phyloP scores from a whole-genome alignment of 805 yeast species.

The Kuraishia molischiana region DNA sequence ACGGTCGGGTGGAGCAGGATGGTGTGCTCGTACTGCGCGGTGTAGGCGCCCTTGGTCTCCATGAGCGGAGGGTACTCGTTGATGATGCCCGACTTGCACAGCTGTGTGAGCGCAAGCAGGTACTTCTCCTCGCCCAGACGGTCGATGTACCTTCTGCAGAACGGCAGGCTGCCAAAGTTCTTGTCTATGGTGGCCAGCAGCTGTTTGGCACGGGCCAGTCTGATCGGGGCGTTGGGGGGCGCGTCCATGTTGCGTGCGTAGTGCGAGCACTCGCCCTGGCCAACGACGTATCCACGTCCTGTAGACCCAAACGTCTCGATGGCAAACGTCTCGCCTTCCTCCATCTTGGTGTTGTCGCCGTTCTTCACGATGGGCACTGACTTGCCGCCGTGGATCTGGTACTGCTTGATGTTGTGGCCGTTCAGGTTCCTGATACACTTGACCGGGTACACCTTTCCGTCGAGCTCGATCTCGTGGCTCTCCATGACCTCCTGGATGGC shows the following conservation, averaged over 20 bases:
- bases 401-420: constrained; percentile 88
- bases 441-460: constrained; percentile 78
- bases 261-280: constrained; percentile 91
- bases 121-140: constrained; percentile 89
- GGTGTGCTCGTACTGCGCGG: constrained; percentile 97
- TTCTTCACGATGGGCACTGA: constrained; percentile 93
- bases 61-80: constrained; percentile 91
- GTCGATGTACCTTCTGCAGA: constrained; percentile 93
- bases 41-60: constrained; percentile 76
- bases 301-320: constrained; percentile 98
- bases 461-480: constrained; percentile 82
- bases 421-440: constrained; percentile 86
- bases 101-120: constrained; percentile 71
- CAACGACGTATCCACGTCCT: constrained; percentile 82
- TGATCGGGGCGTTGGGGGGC: constrained; percentile 39
- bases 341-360: constrained; percentile 95
- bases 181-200: constrained; percentile 62
- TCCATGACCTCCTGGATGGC: constrained; percentile 97
- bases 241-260: constrained; percentile 58
- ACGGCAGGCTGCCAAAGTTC: constrained; percentile 90
- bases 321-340: constrained; percentile 96
- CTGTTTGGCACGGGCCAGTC: constrained; percentile 58
- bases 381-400: constrained; percentile 86
- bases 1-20: constrained; percentile 79
- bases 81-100: constrained; percentile 81